These are phyloP conservation scores for Microsporum ferrugineum DNA, from an alignment of 2,329 filamentous ascomycete genomes.

Conservation along the genomic window DNA sequence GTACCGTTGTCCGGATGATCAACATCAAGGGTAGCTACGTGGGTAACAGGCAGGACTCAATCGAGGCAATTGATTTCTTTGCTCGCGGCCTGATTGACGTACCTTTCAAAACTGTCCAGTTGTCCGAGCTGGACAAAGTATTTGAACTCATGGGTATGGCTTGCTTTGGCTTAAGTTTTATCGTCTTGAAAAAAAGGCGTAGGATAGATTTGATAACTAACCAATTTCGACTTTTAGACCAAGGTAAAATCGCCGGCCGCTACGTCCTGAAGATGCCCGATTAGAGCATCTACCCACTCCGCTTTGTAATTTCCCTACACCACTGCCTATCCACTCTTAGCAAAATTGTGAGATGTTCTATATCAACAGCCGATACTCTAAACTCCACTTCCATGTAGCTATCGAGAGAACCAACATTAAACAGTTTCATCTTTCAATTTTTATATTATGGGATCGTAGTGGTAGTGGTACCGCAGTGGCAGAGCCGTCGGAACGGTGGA, in stretches of 20 bases:
- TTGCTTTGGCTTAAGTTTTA: too few species aligned
- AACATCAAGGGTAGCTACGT: slow-evolving; percentile 88
- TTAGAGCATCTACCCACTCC: slow-evolving; percentile 11
- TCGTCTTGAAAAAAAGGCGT: too few species aligned
- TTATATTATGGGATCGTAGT: too few species aligned
- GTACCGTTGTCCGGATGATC: slow-evolving; percentile 82
- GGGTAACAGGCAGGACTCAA: slow-evolving; percentile 76
- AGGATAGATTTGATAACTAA: slow-evolving; percentile 10
- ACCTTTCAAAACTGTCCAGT: slow-evolving; percentile 73
- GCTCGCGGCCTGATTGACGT: slow-evolving; percentile 70
- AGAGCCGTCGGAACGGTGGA: neutral
- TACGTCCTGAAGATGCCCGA: slow-evolving; percentile 37
- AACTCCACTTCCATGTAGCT: too few species aligned
- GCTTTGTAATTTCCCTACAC: too few species aligned
- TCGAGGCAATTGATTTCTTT: slow-evolving; percentile 87
- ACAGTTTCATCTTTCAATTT: too few species aligned
- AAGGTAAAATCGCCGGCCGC: slow-evolving; percentile 33
- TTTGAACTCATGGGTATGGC: slow-evolving; percentile 46
- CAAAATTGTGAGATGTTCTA: too few species aligned
- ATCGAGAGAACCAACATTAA: too few species aligned
- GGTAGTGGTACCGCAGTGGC: too few species aligned
- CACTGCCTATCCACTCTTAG: too few species aligned
- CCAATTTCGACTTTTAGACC: slow-evolving; percentile 16
- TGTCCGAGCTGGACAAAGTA: slow-evolving; percentile 69
- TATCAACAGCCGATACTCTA: too few species aligned